Base-by-base conservation (phyloP, 768 basidiomycete species). In the Scleroderma bovista region DNA sequence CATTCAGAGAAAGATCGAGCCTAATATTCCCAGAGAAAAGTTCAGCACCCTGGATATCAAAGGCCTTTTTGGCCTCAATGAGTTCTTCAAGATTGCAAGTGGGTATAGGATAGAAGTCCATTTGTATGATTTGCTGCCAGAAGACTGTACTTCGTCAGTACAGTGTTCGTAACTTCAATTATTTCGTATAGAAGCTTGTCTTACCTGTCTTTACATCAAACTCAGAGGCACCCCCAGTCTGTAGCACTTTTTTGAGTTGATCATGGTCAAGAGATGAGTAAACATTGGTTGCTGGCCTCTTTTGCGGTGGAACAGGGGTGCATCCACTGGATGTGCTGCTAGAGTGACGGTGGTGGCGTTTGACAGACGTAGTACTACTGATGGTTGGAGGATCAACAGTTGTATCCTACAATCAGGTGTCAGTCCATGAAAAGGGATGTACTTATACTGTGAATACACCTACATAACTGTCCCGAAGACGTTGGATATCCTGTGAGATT, bases 131-230 rank as follows among this genome's bases (percentile, higher is more conserved):
- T 16, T 24, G 6, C 19, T 24, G 19, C 15, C 24, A 10, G 34
- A 47, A 24, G 46, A 38, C 36, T 47, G 15, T 22, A n/a, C 7
- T 8, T 16, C 11, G 15, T 42, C 3, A 42, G 22, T 23, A 24
- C 9, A 20, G n/a, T n/a, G n/a, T n/a, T 11, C 9, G 22, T 3
- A 23, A 16, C 6, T 2, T 6, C 22, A 8, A 24, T 15, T 3
- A 23, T 7, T 24, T 3, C 3, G 16, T 11, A 7, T 9, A 22
- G 19, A n/a, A n/a, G n/a, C n/a, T n/a, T n/a, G n/a, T n/a, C 43
- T 13, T 45, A 45, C 49, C 49, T 38, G 20, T 31, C 23, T 45
- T 50, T 17, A 45, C 32, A 39, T 50, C 43, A 8, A 50, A 19
- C 9, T 45, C 16, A 12, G 41, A 20, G 9, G 24, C 49, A 15